Conservation (phyloP, 805 yeast species). For the Starmerella khaoyaiensis region DNA sequence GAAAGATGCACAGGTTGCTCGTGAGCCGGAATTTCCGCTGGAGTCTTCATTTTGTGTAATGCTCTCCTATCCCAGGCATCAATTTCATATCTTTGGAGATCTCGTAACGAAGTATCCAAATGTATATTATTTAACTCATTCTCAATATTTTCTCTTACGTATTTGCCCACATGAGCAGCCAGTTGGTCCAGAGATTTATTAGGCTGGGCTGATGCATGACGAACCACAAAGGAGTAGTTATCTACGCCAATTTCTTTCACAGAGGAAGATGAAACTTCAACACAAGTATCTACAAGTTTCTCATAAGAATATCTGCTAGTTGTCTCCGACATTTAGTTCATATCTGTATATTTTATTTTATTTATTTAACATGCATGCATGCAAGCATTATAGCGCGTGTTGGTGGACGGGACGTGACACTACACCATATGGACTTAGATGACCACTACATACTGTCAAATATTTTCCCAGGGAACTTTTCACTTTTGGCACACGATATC, state of each 20-base stretch:
- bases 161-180: not conserved
- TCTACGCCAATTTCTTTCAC: conserved; percentile 2
- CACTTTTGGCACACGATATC: not conserved
- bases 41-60: not conserved
- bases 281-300: not conserved
- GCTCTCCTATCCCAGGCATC: not conserved
- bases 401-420: no score
- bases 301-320: conserved; percentile 1
- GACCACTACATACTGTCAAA: no score
- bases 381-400: no score
- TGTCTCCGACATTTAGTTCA: no score
- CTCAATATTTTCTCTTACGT: not conserved
- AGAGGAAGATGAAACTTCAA: not conserved
- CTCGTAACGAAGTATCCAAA: not conserved
- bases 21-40: not conserved
- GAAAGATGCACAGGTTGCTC: conserved; percentile 11
- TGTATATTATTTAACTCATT: not conserved
- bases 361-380: no score
- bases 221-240: no score
- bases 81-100: not conserved
- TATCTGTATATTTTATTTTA: no score
- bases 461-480: not conserved
- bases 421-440: no score
- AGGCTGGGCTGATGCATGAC: no score
- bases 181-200: not conserved